Evolutionary conservation across 2,329 filamentous ascomycete genomes (phyloP).

Genomic region (Phyllosticta citrichinensis): DNA sequence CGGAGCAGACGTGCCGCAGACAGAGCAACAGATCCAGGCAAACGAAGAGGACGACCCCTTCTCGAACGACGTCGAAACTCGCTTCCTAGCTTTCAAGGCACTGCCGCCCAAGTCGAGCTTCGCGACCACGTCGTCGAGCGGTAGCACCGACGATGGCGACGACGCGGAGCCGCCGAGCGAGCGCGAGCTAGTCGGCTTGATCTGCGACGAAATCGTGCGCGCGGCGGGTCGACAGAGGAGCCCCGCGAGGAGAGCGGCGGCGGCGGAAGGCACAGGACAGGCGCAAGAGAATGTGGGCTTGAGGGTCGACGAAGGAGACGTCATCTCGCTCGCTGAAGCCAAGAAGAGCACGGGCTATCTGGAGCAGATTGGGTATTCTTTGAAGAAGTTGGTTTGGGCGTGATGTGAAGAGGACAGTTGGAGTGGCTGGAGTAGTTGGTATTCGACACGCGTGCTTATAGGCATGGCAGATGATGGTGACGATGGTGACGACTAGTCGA

Average conservation of each 20-base stretch:
- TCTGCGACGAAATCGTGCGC: conserved; percentile 69
- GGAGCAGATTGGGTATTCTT: conserved; percentile 76
- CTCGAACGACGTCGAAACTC: conserved; percentile 13
- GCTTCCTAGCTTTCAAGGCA: conserved; percentile 47
- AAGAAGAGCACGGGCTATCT: conserved; percentile 77
- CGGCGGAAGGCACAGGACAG: background rate
- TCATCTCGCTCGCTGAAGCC: conserved; percentile 77
- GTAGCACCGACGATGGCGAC: conserved; percentile 3
- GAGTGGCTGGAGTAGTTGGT: background rate
- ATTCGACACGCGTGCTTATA: background rate
- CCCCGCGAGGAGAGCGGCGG: conserved; percentile 13
- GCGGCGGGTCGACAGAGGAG: conserved; percentile 33
- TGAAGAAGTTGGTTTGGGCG: conserved; percentile 90
- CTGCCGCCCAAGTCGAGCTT: conserved; percentile 39
- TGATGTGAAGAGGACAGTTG: conserved; percentile 20
- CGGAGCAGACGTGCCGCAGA: background rate
- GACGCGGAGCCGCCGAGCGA: conserved; percentile 33
- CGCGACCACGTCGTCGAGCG: conserved; percentile 11
- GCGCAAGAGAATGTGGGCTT: conserved; percentile 16
- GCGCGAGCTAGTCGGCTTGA: conserved; percentile 47
- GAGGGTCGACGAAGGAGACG: conserved; percentile 50
- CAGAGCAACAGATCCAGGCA: conserved; percentile 15
- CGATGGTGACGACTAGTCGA: background rate
- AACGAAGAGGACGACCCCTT: conserved; percentile 8
- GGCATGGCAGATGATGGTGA: background rate